These are phyloP conservation scores for Carex parvula DNA, from an alignment of 176 grass and related monocot genomes.

Conservation along the genomic window DNA sequence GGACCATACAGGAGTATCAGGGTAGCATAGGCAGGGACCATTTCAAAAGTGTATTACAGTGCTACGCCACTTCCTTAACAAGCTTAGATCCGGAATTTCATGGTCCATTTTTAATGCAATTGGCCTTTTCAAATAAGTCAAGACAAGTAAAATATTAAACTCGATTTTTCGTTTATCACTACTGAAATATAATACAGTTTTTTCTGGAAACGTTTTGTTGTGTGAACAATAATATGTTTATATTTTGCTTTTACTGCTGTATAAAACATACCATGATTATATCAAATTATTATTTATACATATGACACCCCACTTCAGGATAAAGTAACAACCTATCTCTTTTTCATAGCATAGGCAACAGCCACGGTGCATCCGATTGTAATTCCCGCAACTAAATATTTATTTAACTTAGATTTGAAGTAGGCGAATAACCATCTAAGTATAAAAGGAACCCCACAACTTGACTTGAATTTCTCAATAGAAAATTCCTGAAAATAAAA, in stretches of 20 bases:
- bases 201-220: background rate
- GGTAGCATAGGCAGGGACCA: too few relatives aligned
- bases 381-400: constrained; percentile 28
- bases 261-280: background rate
- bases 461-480: constrained; percentile 45
- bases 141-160: background rate
- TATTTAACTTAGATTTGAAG: constrained; percentile 27
- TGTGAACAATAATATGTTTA: background rate
- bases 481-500: constrained; percentile 43
- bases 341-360: constrained; percentile 37
- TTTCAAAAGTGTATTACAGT: background rate
- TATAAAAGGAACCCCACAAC: constrained; percentile 45
- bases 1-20: too few relatives aligned
- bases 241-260: background rate
- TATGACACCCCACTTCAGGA: background rate
- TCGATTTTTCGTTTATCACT: background rate
- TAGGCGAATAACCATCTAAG: constrained; percentile 38
- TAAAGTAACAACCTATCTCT: background rate
- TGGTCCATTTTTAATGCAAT: background rate
- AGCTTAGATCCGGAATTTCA: constrained; percentile 6
- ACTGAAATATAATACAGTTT: background rate
- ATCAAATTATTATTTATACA: background rate
- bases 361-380: constrained; percentile 40
- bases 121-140: background rate
- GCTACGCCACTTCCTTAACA: background rate